Percentiles rank a stretch among this genome's conserved stretches.
phyloP scores from a whole-genome alignment of 306 rosid species.

The Pachyrhizus erosus region DNA sequence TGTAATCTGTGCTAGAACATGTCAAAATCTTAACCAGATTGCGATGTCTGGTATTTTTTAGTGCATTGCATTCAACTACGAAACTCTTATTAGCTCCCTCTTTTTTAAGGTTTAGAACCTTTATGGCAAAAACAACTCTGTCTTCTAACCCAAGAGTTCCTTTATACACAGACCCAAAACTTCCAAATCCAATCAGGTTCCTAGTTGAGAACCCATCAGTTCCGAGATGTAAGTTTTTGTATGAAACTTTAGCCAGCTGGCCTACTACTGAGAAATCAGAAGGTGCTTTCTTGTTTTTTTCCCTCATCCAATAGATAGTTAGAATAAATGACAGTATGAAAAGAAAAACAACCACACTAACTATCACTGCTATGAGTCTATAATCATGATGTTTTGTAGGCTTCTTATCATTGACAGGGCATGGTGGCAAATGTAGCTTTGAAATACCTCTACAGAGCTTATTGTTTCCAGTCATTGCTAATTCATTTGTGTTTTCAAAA shows the following conservation, averaged over 20 bases:
- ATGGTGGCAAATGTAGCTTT: conserved; percentile 35
- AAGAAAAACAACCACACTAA: conserved; percentile 23
- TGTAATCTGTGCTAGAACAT: background rate
- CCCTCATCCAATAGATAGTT: background rate
- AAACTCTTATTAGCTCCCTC: conserved; percentile 38
- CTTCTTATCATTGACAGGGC: background rate
- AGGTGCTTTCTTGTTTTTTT: background rate
- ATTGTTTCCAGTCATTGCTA: too few species aligned
- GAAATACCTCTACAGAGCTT: background rate
- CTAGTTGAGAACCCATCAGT: conserved; percentile 26
- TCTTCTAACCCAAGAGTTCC: too few species aligned
- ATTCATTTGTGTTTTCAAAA: too few species aligned
- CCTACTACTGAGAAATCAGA: background rate
- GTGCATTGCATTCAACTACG: background rate
- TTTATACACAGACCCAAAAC: background rate
- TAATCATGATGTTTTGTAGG: conserved; percentile 1
- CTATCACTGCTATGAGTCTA: background rate
- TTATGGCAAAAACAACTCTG: conserved; percentile 10
- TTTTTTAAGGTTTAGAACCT: conserved; percentile 30
- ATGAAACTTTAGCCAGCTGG: background rate
- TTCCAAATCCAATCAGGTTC: conserved; percentile 14
- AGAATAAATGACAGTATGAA: background rate
- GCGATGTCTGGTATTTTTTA: too few species aligned
- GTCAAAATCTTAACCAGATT: too few species aligned
- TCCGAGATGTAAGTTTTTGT: conserved; percentile 19